Conservation (phyloP, 2,329 filamentous ascomycete genomes). For the Trichoderma sp. region DNA sequence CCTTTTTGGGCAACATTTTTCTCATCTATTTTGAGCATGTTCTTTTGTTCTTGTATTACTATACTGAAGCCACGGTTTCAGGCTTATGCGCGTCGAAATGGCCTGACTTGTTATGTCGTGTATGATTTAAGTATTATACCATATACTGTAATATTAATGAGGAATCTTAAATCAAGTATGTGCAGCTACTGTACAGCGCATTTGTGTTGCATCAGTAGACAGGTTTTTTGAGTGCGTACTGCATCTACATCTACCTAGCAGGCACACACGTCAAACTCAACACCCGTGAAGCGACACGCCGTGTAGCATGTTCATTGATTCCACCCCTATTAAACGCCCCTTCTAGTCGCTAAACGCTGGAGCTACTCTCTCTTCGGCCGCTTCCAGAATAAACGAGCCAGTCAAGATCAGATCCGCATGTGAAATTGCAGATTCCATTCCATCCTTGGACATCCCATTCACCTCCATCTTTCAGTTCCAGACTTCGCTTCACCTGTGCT, state of each 20-base stretch:
- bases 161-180: not conserved
- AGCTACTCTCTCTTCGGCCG: not conserved
- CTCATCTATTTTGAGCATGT: not conserved
- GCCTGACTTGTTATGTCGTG: not conserved
- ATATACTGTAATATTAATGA: not conserved
- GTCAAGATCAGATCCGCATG: not conserved
- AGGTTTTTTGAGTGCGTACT: not conserved
- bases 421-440: not conserved
- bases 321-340: not conserved
- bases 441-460: not conserved
- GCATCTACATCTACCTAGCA: too few species aligned
- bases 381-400: not conserved
- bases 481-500: not conserved
- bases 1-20: slow-evolving; percentile 3
- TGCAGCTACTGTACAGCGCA: not conserved
- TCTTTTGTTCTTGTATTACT: not conserved
- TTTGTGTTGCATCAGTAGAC: too few species aligned
- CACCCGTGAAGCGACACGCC: not conserved
- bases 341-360: slow-evolving; percentile 3
- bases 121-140: not conserved
- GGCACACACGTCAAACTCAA: not conserved
- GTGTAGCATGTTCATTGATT: not conserved
- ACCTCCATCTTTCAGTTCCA: not conserved
- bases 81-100: not conserved
- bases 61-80: not conserved